phyloP scores from a whole-genome alignment of 2,329 filamentous ascomycete genomes.

The Colletotrichum melonis region DNA sequence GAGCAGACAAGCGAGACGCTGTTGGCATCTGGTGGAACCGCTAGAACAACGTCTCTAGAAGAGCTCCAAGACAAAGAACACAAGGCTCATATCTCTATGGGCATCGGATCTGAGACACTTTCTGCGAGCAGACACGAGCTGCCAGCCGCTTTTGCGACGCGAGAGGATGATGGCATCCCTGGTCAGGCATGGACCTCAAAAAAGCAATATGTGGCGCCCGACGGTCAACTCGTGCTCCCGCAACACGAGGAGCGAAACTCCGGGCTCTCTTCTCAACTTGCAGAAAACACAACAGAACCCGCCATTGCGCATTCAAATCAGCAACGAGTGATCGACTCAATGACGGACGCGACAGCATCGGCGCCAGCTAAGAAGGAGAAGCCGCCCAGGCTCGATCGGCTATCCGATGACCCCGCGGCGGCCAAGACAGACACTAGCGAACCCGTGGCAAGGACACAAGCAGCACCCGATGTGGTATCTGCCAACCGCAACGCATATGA shows the following conservation, averaged over 20 bases:
- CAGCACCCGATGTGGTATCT: background rate
- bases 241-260: background rate
- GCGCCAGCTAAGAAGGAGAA: background rate
- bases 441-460: background rate
- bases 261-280: background rate
- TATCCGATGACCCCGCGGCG: background rate
- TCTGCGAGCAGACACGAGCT: conserved; percentile 13
- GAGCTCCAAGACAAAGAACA: background rate
- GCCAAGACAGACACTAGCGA: background rate
- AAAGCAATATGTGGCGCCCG: background rate
- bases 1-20: background rate
- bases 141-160: background rate
- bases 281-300: background rate
- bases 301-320: background rate
- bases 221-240: background rate
- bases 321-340: background rate
- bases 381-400: background rate
- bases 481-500: background rate
- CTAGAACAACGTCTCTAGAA: background rate
- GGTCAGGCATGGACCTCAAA: background rate
- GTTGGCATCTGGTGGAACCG: background rate
- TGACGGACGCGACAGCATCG: background rate
- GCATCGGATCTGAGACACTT: conserved; percentile 16
- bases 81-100: background rate
- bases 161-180: conserved; percentile 7